phyloP scores from a whole-genome alignment of 345 rosid species.

The Microcos paniculata region DNA sequence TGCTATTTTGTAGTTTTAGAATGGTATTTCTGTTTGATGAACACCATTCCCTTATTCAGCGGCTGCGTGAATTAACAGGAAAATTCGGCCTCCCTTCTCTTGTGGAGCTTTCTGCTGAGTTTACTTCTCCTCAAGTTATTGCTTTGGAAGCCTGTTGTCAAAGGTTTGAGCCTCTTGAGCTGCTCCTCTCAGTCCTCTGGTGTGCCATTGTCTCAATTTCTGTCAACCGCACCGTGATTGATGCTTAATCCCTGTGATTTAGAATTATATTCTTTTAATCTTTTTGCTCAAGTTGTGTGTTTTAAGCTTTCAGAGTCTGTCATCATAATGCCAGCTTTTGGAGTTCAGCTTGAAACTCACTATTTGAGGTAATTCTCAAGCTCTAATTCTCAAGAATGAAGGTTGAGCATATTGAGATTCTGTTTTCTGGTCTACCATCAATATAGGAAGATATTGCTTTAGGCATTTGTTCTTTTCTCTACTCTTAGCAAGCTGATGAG shows the following conservation, averaged over 20 bases:
- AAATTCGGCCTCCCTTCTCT: conserved; percentile 31
- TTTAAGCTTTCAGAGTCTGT: conserved; percentile 67
- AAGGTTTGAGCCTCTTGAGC: conserved; percentile 46
- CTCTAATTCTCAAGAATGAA: not conserved
- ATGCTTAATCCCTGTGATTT: not conserved
- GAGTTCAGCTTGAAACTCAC: conserved; percentile 82
- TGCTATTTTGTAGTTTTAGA: not conserved
- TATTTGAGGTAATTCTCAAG: conserved; percentile 53
- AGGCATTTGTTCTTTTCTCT: not conserved
- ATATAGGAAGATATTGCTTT: not conserved
- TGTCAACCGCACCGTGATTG: not conserved
- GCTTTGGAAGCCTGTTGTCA: conserved; percentile 46
- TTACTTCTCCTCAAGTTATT: conserved; percentile 44
- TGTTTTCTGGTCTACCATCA: not conserved
- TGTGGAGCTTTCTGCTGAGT: conserved; percentile 50
- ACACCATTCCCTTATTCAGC: conserved; percentile 18
- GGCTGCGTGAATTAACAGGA: conserved; percentile 41
- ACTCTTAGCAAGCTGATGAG: not conserved
- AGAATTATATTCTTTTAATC: not conserved
- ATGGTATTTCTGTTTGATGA: not conserved
- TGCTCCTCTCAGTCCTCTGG: not conserved
- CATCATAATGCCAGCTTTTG: conserved; percentile 70
- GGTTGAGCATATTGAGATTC: not conserved
- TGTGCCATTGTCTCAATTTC: not conserved
- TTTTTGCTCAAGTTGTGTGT: conserved; percentile 16